phyloP scores from a whole-genome alignment of 805 yeast genomes.

The Ogataea sp. region DNA sequence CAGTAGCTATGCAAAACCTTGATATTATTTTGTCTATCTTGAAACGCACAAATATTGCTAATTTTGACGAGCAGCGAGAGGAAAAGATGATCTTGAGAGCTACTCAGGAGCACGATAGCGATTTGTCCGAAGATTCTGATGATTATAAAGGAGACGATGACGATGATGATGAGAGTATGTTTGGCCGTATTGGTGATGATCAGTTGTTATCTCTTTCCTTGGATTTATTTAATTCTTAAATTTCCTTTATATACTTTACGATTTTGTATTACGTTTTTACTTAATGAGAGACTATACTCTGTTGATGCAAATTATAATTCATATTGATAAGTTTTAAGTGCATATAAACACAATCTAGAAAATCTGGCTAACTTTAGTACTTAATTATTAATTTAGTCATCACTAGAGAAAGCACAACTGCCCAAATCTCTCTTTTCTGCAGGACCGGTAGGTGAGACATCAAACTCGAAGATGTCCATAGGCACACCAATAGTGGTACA shows the following conservation, averaged over 20 bases:
- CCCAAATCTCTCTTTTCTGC: slow-evolving; percentile 24
- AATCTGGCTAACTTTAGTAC: too few relatives aligned
- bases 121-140: not conserved
- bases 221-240: not conserved
- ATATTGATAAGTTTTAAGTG: too few relatives aligned
- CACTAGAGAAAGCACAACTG: slow-evolving; percentile 34
- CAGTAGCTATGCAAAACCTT: slow-evolving; percentile 30
- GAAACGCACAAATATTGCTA: not conserved
- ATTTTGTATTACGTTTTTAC: too few relatives aligned
- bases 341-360: too few relatives aligned
- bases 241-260: too few relatives aligned
- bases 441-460: slow-evolving; percentile 31
- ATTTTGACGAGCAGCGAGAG: not conserved
- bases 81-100: not conserved
- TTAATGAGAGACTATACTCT: too few relatives aligned
- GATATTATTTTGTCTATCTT: slow-evolving; percentile 22
- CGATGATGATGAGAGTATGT: slow-evolving; percentile 1
- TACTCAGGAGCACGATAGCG: slow-evolving; percentile 1
- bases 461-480: slow-evolving; percentile 44
- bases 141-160: not conserved
- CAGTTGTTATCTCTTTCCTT: not conserved
- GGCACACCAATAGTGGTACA: slow-evolving; percentile 45
- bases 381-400: too few relatives aligned
- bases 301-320: too few relatives aligned
- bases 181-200: not conserved